Evolutionary conservation across 2,329 filamentous ascomycete species (phyloP), one percentile per base, ranked within the genome.

Genomic region (Ophiostoma triangulosporum): DNA sequence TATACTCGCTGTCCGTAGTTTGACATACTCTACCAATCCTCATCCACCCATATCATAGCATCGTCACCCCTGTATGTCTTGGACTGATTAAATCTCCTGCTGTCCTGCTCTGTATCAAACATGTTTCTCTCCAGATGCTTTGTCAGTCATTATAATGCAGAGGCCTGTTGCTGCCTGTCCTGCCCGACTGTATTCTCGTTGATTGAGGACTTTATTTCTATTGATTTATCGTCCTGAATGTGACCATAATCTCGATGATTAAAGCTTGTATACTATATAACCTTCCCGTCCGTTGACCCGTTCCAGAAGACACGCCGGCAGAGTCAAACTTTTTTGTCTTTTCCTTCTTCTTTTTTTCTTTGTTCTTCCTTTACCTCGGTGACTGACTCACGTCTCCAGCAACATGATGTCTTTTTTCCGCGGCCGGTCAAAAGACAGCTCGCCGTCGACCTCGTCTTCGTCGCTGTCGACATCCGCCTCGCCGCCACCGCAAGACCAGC

Each of bases 111-210:
- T 38, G 45, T 38, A 33, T 53, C 9, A 20, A 22, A 14, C 8
- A 48, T 36, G 40, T 38, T 14, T 48, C 29, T 40, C 27, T 27
- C n/a, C 5, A 24, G 27, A 27, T 45, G 46, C 46, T 53, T 53
- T 53, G 52, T 53, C 46, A 53, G 33, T 35, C 12, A 22, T 35
- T 45, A 36, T 50, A 53, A 53, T 53, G 38, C 38, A 43, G 22
- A 43, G 17, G 14, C 17, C 6, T 32, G 31, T 32, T 32, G 31
- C 14, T 14, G 31, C 7, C 31, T 32, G 6, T 32, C 31, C 31
- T 32, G 31, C 7, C 31, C 31, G 14, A 32, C 31, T 32, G 31
- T 14, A 32, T 32, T 6, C 6, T 32, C 31, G 7, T 32, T 6
- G 31, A 32, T 32, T 32, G 14, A 7, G n/a, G n/a, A n/a, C n/a